Evolutionary conservation across 1,139 yeast species (phyloP), one percentile per base, ranked within the genome.

Genomic region (Groenewaldozyma sp.): DNA sequence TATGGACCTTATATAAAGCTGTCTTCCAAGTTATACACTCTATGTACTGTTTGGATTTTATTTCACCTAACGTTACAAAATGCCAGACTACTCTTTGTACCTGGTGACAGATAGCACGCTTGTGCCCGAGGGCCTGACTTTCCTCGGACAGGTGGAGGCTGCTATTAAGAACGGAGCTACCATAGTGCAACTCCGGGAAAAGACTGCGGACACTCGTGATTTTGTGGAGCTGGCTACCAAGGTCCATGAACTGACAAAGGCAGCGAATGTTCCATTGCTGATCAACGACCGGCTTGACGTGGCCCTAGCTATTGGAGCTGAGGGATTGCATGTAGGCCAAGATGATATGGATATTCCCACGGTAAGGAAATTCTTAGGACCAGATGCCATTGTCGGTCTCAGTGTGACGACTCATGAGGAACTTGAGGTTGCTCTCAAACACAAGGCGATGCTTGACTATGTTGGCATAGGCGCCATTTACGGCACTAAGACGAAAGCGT

Each of bases 321-420:
- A 87, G 44, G 95, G 95, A 27, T 81, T 88, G 13, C 97, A 88
- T 63, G 86, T 88, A 17, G 97, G 97, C 1, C 96, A 87, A 58
- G 91, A 81, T 43, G 97, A 88, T 55, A 82, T 88, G 84, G 66
- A 64, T 33, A 80, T 81, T 2, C 58, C 60, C 1, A 48, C 68
- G 21, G 93, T 76, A 0, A 61, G 96, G 31, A 56, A 66, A 49
- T 53, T 83, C 31, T 60, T 88, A 19, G 95, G 95, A 0, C 73
- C 78, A 1, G 67, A 74, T 43, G 84, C 80, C 62, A 79, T 88
- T 44, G 58, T 88, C 34, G 97, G 97, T 1, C 78, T 88, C 39
- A 78, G 91, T 31, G 82, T 84, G 32, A 74, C 80, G 4, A 67
- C 66, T 32, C 67, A 67, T 0, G 65, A 67, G 3, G 94, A 86